Evolutionary conservation across 768 basidiomycete species (phyloP).

Genomic region (Trametes elegans): DNA sequence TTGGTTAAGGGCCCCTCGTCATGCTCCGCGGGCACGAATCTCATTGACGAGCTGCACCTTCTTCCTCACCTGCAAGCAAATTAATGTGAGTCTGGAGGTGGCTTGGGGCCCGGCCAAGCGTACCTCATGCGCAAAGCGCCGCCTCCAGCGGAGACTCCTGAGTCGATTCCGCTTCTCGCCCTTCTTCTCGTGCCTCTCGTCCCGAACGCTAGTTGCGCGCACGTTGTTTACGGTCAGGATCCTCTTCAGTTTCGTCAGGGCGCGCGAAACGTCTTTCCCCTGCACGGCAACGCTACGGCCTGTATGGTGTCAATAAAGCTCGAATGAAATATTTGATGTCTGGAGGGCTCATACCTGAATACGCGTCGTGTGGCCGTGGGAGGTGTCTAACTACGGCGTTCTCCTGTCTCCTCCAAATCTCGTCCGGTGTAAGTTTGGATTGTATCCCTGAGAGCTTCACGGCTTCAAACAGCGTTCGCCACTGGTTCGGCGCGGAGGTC

Average conservation of each 20-base stretch:
- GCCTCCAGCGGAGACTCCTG: conserved; percentile 75
- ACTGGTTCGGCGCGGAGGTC: background rate
- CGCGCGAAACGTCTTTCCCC: conserved; percentile 41
- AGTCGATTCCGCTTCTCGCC: conserved; percentile 76
- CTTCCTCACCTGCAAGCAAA: conserved; percentile 64
- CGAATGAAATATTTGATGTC: background rate
- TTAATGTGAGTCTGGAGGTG: conserved; percentile 16
- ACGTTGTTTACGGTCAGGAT: conserved; percentile 59
- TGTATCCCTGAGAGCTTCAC: too few relatives aligned
- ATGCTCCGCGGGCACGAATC: conserved; percentile 76
- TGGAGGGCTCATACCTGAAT: conserved; percentile 45
- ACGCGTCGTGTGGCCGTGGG: conserved; percentile 46
- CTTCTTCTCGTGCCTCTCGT: conserved; percentile 77
- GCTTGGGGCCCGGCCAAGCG: conserved; percentile 27
- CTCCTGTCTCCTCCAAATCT: conserved; percentile 39
- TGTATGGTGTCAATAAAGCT: conserved; percentile 27
- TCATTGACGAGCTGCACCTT: conserved; percentile 78
- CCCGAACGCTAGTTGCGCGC: conserved; percentile 16
- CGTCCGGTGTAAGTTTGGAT: conserved; percentile 27
- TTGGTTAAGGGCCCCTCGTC: conserved; percentile 22
- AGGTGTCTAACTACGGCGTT: conserved; percentile 23
- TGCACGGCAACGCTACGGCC: conserved; percentile 60
- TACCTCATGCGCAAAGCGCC: conserved; percentile 77
- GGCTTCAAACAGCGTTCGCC: conserved; percentile 44
- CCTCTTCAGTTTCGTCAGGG: conserved; percentile 48